Evolutionary conservation across 1,284 basidiomycete genomes (phyloP).

Genomic region (Hymenochaete sp.): DNA sequence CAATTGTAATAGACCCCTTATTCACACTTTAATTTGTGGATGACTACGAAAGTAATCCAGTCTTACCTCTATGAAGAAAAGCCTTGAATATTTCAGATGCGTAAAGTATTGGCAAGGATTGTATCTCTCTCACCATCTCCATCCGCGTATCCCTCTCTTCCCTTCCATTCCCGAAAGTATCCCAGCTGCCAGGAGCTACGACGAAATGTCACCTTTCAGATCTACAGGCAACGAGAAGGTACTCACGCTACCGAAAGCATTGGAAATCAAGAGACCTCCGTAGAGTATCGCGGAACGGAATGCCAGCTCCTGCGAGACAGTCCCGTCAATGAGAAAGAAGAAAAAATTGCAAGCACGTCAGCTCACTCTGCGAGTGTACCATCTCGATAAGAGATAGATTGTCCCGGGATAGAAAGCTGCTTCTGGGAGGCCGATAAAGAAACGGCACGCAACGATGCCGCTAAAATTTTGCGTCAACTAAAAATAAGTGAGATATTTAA

Average conservation of each 20-base stretch:
- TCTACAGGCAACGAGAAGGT: conserved; percentile 14
- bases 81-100: conserved; percentile 27
- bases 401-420: conserved; percentile 22
- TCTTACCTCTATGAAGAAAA: conserved; percentile 53
- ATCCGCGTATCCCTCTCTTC: conserved; percentile 55
- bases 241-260: conserved; percentile 65
- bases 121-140: conserved; percentile 49
- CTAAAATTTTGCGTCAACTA: conserved; percentile 47
- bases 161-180: conserved; percentile 66
- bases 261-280: conserved; percentile 60
- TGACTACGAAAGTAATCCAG: no score
- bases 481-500: conserved; percentile 22
- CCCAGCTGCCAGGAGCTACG: conserved; percentile 57
- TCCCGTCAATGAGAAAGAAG: background rate
- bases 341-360: background rate
- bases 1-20: conserved; percentile 49
- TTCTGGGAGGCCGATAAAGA: conserved; percentile 59
- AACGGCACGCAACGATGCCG: conserved; percentile 49
- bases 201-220: background rate
- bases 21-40: background rate
- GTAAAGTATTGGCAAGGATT: background rate
- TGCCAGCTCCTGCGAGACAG: conserved; percentile 42
- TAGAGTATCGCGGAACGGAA: conserved; percentile 66
- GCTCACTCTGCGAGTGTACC: conserved; percentile 27
- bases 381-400: conserved; percentile 21